phyloP scores from a whole-genome alignment of 345 rosid genomes.

The Pistacia atlantica region DNA sequence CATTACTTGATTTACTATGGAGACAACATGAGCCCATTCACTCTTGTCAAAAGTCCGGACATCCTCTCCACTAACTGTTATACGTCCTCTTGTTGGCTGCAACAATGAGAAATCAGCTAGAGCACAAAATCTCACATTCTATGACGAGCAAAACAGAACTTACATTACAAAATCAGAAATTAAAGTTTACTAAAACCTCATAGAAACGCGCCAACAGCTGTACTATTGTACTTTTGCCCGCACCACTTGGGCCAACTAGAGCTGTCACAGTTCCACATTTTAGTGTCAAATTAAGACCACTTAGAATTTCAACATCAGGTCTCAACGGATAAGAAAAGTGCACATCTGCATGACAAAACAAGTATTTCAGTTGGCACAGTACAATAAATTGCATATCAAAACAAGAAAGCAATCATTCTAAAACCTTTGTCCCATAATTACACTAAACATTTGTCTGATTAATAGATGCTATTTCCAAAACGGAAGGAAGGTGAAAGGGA shows the following conservation, averaged over 20 bases:
- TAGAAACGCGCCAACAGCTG: conserved; percentile 94
- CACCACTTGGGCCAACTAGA: conserved; percentile 94
- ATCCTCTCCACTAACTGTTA: conserved; percentile 91
- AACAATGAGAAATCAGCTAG: conserved; percentile 27
- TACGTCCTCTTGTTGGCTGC: conserved; percentile 88
- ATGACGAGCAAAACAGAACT: background rate
- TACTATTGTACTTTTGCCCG: conserved; percentile 94
- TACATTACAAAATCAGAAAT: conserved; percentile 1
- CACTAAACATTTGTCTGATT: background rate
- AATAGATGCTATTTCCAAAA: background rate
- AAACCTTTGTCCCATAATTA: background rate
- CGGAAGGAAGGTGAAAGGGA: background rate
- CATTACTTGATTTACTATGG: conserved; percentile 90
- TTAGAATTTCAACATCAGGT: conserved; percentile 76
- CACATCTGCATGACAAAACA: conserved; percentile 60
- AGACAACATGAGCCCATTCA: conserved; percentile 88
- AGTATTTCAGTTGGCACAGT: conserved; percentile 2
- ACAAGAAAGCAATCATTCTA: background rate
- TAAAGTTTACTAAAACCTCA: conserved; percentile 51
- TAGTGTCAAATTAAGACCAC: conserved; percentile 66
- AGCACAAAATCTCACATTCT: conserved; percentile 17
- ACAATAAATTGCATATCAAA: background rate
- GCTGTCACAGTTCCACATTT: conserved; percentile 89
- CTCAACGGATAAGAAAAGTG: conserved; percentile 88
- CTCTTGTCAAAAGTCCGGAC: conserved; percentile 87